These are phyloP conservation scores for Domatiomyces catenatus DNA, from an alignment of 2,329 filamentous ascomycete genomes.

Conservation along the genomic window DNA sequence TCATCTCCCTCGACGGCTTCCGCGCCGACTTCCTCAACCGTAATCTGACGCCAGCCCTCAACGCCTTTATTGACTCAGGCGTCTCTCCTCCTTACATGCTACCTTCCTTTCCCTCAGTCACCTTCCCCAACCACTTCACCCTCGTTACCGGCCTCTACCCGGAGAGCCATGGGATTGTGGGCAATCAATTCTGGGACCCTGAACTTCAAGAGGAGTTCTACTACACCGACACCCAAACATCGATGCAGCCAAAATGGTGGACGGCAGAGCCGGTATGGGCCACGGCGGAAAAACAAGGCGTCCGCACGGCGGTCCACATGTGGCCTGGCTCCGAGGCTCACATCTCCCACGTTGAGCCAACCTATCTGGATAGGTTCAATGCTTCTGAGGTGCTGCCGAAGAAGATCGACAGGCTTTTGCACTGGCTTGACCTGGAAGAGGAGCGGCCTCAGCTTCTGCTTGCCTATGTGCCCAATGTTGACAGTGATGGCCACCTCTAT, in stretches of 20 bases:
- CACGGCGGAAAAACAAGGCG: slow-evolving; percentile 68
- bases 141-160: slow-evolving; percentile 84
- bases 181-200: slow-evolving; percentile 90
- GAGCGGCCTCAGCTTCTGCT: slow-evolving; percentile 77
- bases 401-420: slow-evolving; percentile 67
- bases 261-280: slow-evolving; percentile 86
- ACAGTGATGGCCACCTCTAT: slow-evolving; percentile 69
- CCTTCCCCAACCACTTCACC: slow-evolving; percentile 93
- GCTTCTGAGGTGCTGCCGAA: slow-evolving; percentile 54
- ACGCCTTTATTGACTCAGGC: slow-evolving; percentile 62
- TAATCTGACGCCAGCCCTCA: slow-evolving; percentile 67
- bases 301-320: slow-evolving; percentile 82
- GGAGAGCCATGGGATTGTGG: slow-evolving; percentile 81
- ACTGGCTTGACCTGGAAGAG: slow-evolving; percentile 64
- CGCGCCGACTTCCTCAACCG: slow-evolving; percentile 81
- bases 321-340: slow-evolving; percentile 94
- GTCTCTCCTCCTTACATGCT: slow-evolving; percentile 86
- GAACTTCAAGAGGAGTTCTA: slow-evolving; percentile 62
- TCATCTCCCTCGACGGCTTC: slow-evolving; percentile 91
- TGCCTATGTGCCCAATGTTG: slow-evolving; percentile 87
- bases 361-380: slow-evolving; percentile 73
- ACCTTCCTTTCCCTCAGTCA: slow-evolving; percentile 89
- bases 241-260: slow-evolving; percentile 86
- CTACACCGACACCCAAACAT: slow-evolving; percentile 61
- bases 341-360: slow-evolving; percentile 58